Percentiles rank a stretch among this genome's conserved stretches.
Evolutionary conservation across 208 protist species (phyloP).

Genomic region (Leishmania tarentolae): DNA sequence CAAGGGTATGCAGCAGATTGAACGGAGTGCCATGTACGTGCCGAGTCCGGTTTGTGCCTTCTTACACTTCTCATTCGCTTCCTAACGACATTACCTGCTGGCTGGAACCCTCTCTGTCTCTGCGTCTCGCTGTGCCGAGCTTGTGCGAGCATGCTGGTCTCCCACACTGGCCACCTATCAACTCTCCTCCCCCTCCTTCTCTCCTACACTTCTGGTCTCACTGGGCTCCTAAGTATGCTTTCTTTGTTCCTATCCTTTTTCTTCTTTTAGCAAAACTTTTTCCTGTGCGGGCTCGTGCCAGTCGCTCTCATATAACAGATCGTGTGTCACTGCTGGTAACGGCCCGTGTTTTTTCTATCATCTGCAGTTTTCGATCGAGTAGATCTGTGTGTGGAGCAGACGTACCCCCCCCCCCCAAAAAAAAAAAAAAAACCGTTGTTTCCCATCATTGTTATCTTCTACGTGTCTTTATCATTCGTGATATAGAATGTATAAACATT

Average conservation of each 20-base stretch:
- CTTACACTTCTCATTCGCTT: not conserved
- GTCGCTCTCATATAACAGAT: not conserved
- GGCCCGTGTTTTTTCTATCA: not conserved
- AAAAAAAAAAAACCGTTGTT: not conserved
- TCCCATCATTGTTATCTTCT: not conserved
- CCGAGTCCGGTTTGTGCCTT: not conserved
- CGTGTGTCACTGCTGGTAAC: not conserved
- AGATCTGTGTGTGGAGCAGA: no score
- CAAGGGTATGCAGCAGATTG: not conserved
- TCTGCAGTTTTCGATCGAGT: not conserved
- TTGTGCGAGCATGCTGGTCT: not conserved
- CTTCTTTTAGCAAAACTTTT: not conserved
- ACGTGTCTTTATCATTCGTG: not conserved
- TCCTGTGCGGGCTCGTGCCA: not conserved
- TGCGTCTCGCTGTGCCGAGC: not conserved
- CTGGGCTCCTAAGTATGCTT: not conserved
- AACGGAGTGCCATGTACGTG: not conserved
- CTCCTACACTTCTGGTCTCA: not conserved
- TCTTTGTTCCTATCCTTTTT: not conserved
- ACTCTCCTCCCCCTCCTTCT: not conserved
- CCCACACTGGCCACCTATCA: not conserved
- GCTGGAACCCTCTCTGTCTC: not conserved
- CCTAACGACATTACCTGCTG: not conserved
- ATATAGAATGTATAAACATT: not conserved
- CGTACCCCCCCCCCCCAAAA: no score